phyloP scores from a whole-genome alignment of 2,329 filamentous ascomycete species.

The Coniochaeta sp. region DNA sequence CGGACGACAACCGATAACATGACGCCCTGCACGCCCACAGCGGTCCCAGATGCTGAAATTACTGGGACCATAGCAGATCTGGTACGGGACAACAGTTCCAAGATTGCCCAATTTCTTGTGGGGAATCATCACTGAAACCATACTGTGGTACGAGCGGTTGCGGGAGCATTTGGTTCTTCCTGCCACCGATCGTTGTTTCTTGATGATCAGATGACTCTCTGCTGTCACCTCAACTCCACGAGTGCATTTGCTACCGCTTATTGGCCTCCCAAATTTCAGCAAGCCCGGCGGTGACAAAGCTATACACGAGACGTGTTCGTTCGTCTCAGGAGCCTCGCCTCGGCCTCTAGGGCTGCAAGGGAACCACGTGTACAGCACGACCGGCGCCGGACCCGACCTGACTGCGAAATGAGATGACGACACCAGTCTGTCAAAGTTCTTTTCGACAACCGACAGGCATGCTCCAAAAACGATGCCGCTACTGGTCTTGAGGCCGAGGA shows the following conservation, averaged over 20 bases:
- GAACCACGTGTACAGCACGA: background rate
- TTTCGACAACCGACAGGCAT: background rate
- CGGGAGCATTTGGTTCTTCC: background rate
- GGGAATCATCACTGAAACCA: constrained; percentile 4
- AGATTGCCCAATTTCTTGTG: constrained; percentile 9
- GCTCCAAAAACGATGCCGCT: too few species aligned
- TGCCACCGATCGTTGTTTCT: background rate
- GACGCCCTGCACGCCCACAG: too few species aligned
- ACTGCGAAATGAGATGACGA: background rate
- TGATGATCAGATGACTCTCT: background rate
- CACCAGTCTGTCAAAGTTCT: background rate
- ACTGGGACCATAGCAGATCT: constrained; percentile 4
- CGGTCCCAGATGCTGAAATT: background rate
- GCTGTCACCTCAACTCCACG: background rate
- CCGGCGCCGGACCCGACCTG: background rate
- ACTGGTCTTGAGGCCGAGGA: background rate
- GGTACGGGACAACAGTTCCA: constrained; percentile 5
- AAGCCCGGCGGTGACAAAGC: too few species aligned
- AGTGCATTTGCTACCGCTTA: too few species aligned
- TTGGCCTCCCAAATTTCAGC: too few species aligned
- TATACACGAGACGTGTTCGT: too few species aligned
- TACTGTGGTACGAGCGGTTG: background rate
- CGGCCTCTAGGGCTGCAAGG: too few species aligned
- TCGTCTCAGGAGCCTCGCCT: too few species aligned
- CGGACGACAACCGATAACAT: background rate